Evolutionary conservation across 441 rosid species (phyloP), one percentile per base, ranked within the genome.

Genomic region (Adansonia gregorii): DNA sequence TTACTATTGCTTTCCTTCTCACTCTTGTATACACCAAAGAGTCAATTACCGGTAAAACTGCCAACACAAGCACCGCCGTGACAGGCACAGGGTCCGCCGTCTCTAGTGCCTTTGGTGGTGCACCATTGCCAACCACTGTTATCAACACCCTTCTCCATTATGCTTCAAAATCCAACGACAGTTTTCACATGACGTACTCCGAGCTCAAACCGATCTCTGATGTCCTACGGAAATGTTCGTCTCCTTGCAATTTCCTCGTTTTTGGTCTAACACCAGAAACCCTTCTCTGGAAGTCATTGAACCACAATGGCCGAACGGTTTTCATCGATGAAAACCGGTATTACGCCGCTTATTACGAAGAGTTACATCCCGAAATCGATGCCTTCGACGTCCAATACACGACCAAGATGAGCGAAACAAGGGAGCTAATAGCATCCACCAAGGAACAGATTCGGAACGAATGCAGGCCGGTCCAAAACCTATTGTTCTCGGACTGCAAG

Each of bases 211-310:
- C 90, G 1, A 91, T 95, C 61, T 90, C 98, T 1, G 99, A 93
- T 75, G 92, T 86, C 31, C 86, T 93, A 27, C 87, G 94, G 24
- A 92, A 92, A 71, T 95, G 98, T 83, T 84, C 98, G 10, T 82
- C 92, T 24, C 98, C 99, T 0, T 95, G 98, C 73, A 95, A 93
- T 67, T 78, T 95, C 71, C 89, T 95, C 1, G 92, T 95, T 0
- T 95, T 95, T 78, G 99, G 99, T 3, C 84, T 95, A 3, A 91
- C 97, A 0, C 97, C 83, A 64, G 99, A 95, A 79, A 95, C 99
- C 73, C 92, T 93, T 61, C 91, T 95, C 79, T 93, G 99, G 99
- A 91, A 89, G 63, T 86, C 99, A 0, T 84, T 95, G 2, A 95
- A 95, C 81, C 94, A 90, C 83, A 89, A 93, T 22, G 99, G 99